Evolutionary conservation across 129 eudicot species (phyloP).

Genomic region (Artemisia argyi): DNA sequence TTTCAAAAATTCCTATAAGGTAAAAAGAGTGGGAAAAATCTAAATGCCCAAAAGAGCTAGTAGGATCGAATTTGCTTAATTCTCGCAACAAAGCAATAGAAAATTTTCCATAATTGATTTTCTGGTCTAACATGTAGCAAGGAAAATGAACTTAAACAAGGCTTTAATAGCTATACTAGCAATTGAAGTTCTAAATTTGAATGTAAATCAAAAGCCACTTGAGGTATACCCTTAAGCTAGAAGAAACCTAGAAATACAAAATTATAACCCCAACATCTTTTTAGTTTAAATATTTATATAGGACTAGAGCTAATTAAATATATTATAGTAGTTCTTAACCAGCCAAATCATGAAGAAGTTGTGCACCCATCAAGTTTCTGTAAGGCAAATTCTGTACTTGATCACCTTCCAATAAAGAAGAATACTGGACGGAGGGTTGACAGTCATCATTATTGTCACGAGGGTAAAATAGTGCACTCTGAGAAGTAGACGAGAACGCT

Average conservation of each 20-base stretch:
- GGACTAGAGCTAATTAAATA: slow-evolving; percentile 24
- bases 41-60: no score
- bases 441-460: slow-evolving; percentile 71
- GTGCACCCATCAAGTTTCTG: slow-evolving; percentile 97
- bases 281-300: slow-evolving; percentile 19
- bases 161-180: slow-evolving; percentile 21
- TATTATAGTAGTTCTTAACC: slow-evolving; percentile 36
- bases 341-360: slow-evolving; percentile 90
- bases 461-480: slow-evolving; percentile 63
- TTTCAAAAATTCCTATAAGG: no score
- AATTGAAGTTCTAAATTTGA: slow-evolving; percentile 28
- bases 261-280: slow-evolving; percentile 15
- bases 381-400: slow-evolving; percentile 80
- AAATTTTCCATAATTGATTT: slow-evolving; percentile 16
- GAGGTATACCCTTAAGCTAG: slow-evolving; percentile 34
- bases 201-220: slow-evolving; percentile 27
- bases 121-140: slow-evolving; percentile 6
- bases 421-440: slow-evolving; percentile 59
- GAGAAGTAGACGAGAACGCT: slow-evolving; percentile 68
- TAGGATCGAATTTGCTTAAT: slow-evolving; percentile 11
- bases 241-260: slow-evolving; percentile 23
- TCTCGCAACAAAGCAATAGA: slow-evolving; percentile 16
- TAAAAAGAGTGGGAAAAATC: no score
- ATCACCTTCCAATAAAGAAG: slow-evolving; percentile 78
- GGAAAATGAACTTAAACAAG: slow-evolving; percentile 9